Evolutionary conservation across 2,329 filamentous ascomycete genomes (phyloP).

Genomic region (Ilyonectria destructans): DNA sequence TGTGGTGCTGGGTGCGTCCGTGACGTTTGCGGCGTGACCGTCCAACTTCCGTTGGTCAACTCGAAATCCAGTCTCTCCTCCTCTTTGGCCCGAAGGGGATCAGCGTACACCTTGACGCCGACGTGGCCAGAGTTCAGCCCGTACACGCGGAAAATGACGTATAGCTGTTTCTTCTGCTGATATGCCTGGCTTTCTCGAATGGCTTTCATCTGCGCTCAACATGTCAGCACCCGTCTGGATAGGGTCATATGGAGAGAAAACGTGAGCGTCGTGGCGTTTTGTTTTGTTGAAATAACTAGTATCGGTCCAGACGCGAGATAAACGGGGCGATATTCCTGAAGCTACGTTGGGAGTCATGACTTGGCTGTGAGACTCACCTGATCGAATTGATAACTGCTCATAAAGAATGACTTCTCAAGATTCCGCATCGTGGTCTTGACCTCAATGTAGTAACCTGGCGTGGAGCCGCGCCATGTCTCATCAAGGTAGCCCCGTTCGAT

Average conservation of each 20-base stretch:
- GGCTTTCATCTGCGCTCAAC: not conserved
- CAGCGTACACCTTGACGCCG: not conserved
- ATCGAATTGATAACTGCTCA: conserved; percentile 1
- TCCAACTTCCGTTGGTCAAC: not conserved
- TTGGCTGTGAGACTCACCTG: not conserved
- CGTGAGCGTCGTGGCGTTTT: not conserved
- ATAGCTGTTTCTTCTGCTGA: not conserved
- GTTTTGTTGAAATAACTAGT: not conserved
- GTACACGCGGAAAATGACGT: not conserved
- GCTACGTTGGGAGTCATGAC: too few relatives aligned
- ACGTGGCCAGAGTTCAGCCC: not conserved
- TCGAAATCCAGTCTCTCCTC: not conserved
- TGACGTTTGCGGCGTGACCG: not conserved
- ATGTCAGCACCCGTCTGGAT: not conserved
- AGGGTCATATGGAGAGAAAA: not conserved
- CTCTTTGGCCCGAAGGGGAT: not conserved
- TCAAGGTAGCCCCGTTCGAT: conserved; percentile 1
- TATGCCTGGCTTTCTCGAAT: not conserved
- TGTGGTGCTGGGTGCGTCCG: not conserved
- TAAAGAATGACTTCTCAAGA: not conserved
- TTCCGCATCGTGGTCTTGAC: not conserved
- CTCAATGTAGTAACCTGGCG: conserved; percentile 1
- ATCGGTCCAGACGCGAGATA: not conserved
- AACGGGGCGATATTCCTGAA: too few relatives aligned
- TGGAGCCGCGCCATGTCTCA: not conserved